These are phyloP conservation scores for Beta corolliflora DNA, from an alignment of 179 eudicot genomes.

Conservation along the genomic window DNA sequence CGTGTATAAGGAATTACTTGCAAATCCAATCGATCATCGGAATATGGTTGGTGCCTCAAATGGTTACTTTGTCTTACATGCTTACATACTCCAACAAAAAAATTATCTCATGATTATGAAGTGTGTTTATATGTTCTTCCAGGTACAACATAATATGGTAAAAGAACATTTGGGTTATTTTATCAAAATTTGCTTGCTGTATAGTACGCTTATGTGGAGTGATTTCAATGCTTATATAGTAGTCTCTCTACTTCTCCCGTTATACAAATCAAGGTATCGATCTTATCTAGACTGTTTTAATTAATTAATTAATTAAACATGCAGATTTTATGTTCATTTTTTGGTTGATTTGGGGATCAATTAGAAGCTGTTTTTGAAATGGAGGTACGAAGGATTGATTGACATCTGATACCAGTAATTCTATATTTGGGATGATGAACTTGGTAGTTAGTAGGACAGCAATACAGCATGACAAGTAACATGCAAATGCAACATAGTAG, in stretches of 20 bases:
- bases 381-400: no score
- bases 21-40: no score
- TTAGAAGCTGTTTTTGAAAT: no score
- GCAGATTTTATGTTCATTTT: not conserved
- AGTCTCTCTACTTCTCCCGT: not conserved
- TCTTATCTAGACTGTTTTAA: not conserved
- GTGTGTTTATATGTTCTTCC: no score
- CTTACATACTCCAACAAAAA: no score
- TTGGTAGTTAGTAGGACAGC: no score
- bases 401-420: not conserved
- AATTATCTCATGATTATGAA: no score
- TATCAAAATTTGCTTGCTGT: not conserved
- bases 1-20: no score
- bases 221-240: not conserved
- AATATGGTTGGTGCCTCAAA: no score
- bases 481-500: not conserved
- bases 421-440: not conserved
- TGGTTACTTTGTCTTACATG: no score
- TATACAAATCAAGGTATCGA: not conserved
- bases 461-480: not conserved
- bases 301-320: no score
- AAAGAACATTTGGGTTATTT: not conserved
- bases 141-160: no score
- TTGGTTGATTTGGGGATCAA: not conserved
- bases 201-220: not conserved